Percentiles rank a stretch among this genome's conserved stretches.
Evolutionary conservation across 2,329 filamentous ascomycete genomes (phyloP).

Genomic region (Aspergillus sp.): DNA sequence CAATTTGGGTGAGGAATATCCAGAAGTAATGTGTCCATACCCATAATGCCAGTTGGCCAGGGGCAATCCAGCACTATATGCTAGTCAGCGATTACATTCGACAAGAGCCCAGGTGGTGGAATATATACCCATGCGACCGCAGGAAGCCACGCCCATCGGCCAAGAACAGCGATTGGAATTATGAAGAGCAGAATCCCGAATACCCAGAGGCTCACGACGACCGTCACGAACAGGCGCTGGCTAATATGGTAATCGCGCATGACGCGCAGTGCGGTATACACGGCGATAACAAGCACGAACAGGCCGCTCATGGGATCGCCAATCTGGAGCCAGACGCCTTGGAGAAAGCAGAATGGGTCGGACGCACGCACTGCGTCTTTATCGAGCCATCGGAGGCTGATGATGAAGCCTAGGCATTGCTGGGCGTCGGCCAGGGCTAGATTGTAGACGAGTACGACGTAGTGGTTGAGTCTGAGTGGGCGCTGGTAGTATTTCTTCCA

Average conservation of each 20-base stretch:
- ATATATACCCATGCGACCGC: slow-evolving; percentile 50
- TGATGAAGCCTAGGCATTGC: slow-evolving; percentile 48
- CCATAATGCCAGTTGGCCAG: slow-evolving; percentile 43
- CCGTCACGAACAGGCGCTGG: slow-evolving; percentile 43
- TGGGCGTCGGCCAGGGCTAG: slow-evolving; percentile 51
- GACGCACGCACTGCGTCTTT: slow-evolving; percentile 43
- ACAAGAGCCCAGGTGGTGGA: too few relatives aligned
- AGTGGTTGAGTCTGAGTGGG: slow-evolving; percentile 53
- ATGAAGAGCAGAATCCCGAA: slow-evolving; percentile 49
- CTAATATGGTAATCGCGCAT: slow-evolving; percentile 48
- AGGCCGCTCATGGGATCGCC: slow-evolving; percentile 53
- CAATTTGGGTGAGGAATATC: slow-evolving; percentile 56
- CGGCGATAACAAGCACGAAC: slow-evolving; percentile 53
- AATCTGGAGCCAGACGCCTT: slow-evolving; percentile 53
- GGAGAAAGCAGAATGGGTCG: slow-evolving; percentile 48
- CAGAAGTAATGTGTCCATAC: slow-evolving; percentile 55
- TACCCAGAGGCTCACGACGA: slow-evolving; percentile 48
- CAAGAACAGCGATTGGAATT: slow-evolving; percentile 46
- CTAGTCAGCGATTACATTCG: too few relatives aligned
- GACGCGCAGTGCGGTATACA: slow-evolving; percentile 53
- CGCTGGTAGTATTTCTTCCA: slow-evolving; percentile 50
- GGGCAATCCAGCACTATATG: slow-evolving; percentile 52
- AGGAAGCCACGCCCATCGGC: slow-evolving; percentile 45
- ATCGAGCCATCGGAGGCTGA: slow-evolving; percentile 47
- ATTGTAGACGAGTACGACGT: slow-evolving; percentile 53